Evolutionary conservation across 805 yeast genomes (phyloP).

Genomic region (Hagleromyces aurorensis): DNA sequence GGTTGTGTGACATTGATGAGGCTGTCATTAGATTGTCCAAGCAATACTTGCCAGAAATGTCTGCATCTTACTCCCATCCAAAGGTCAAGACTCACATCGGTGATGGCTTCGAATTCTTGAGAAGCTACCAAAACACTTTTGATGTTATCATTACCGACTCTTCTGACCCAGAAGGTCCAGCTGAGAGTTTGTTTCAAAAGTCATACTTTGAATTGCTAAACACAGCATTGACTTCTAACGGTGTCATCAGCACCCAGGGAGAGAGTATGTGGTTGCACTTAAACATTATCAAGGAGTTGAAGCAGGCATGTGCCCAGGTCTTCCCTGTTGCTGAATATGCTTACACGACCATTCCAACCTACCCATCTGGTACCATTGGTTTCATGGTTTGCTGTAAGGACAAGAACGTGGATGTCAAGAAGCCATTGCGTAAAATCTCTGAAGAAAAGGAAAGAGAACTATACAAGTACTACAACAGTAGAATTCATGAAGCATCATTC

Average conservation of each 20-base stretch:
- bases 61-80: constrained; percentile 77
- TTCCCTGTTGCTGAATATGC: constrained; percentile 92
- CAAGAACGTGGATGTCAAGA: constrained; percentile 49
- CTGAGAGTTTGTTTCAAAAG: constrained; percentile 86
- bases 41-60: constrained; percentile 79
- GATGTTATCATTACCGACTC: constrained; percentile 97
- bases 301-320: constrained; percentile 70
- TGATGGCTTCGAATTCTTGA: constrained; percentile 95
- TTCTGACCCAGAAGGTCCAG: constrained; percentile 98
- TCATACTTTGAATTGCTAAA: constrained; percentile 78
- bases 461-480: constrained; percentile 75
- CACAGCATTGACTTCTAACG: constrained; percentile 86
- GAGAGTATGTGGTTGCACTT: constrained; percentile 92
- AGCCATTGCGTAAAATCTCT: constrained; percentile 60
- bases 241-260: constrained; percentile 90
- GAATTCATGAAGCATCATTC: constrained; percentile 82
- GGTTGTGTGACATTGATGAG: constrained; percentile 92
- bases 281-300: constrained; percentile 72
- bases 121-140: constrained; percentile 73
- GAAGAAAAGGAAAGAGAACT: constrained; percentile 54
- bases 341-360: constrained; percentile 89
- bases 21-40: constrained; percentile 83
- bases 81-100: constrained; percentile 87
- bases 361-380: constrained; percentile 97
- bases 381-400: constrained; percentile 93